phyloP scores from a whole-genome alignment of 2,329 filamentous ascomycete genomes.

The Hyphodiscus sp. region DNA sequence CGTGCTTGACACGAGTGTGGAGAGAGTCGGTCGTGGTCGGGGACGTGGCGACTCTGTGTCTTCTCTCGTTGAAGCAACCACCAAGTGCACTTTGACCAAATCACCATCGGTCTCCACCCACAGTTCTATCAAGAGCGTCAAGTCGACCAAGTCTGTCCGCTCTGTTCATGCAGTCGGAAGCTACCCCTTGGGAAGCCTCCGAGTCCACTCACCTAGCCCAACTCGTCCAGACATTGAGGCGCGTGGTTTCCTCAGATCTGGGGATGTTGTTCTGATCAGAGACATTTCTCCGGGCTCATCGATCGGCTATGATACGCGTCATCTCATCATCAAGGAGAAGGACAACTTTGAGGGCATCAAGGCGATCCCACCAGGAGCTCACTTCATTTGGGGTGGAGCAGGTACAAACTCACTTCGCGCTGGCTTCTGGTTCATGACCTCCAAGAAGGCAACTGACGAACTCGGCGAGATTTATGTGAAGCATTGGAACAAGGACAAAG shows the following conservation, averaged over 20 bases:
- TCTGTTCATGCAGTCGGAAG: slow-evolving; percentile 30
- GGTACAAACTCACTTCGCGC: slow-evolving; percentile 42
- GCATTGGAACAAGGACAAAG: slow-evolving; percentile 51
- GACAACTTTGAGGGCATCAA: slow-evolving; percentile 47
- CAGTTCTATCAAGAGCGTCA: slow-evolving; percentile 8
- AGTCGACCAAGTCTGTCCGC: slow-evolving; percentile 29
- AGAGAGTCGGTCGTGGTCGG: slow-evolving; percentile 5
- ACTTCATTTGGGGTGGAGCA: slow-evolving; percentile 54
- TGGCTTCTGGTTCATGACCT: slow-evolving; percentile 48
- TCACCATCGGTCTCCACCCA: slow-evolving; percentile 17
- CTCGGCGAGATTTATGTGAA: slow-evolving; percentile 36
- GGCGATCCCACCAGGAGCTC: slow-evolving; percentile 47
- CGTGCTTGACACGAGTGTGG: slow-evolving; percentile 4
- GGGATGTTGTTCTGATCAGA: slow-evolving; percentile 47
- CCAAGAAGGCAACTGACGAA: slow-evolving; percentile 19
- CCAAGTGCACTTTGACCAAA: slow-evolving; percentile 18
- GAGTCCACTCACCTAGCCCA: slow-evolving; percentile 30
- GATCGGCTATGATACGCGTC: slow-evolving; percentile 30
- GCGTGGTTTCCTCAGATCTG: slow-evolving; percentile 27
- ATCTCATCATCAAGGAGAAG: slow-evolving; percentile 43
- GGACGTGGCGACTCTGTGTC: slow-evolving; percentile 8
- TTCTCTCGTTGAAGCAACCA: slow-evolving; percentile 8
- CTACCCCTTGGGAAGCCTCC: slow-evolving; percentile 37
- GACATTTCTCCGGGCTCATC: slow-evolving; percentile 37
- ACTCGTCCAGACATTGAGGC: slow-evolving; percentile 10